Evolutionary conservation across 371 early-diverging fungal genomes (phyloP).

Genomic region (Mortierella sp.): DNA sequence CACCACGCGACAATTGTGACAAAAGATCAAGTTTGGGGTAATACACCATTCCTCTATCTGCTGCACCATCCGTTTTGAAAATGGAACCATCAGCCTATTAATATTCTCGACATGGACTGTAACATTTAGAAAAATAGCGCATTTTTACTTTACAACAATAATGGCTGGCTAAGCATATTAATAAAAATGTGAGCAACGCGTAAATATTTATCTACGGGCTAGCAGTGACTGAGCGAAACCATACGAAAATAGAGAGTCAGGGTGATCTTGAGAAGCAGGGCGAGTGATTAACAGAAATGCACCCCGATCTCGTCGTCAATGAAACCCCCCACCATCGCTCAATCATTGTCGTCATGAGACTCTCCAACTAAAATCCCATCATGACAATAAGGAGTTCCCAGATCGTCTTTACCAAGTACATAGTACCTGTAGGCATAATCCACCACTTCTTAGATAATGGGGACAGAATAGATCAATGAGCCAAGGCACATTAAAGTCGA

Average conservation of each 20-base stretch:
- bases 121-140: background rate
- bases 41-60: background rate
- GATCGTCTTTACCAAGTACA: background rate
- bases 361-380: background rate
- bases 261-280: background rate
- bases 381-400: background rate
- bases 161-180: background rate
- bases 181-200: conserved; percentile 1
- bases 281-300: background rate
- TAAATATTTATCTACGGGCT: background rate
- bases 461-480: background rate
- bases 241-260: background rate
- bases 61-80: background rate
- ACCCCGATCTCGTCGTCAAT: background rate
- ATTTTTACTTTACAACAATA: background rate
- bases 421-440: background rate
- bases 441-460: background rate
- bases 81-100: background rate
- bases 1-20: too few relatives aligned
- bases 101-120: background rate
- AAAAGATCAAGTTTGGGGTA: background rate
- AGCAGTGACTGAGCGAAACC: background rate
- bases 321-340: background rate
- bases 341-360: background rate
- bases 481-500: background rate